These are phyloP conservation scores for Stevia rebaudiana DNA, from an alignment of 140 eudicot species.

Conservation along the genomic window DNA sequence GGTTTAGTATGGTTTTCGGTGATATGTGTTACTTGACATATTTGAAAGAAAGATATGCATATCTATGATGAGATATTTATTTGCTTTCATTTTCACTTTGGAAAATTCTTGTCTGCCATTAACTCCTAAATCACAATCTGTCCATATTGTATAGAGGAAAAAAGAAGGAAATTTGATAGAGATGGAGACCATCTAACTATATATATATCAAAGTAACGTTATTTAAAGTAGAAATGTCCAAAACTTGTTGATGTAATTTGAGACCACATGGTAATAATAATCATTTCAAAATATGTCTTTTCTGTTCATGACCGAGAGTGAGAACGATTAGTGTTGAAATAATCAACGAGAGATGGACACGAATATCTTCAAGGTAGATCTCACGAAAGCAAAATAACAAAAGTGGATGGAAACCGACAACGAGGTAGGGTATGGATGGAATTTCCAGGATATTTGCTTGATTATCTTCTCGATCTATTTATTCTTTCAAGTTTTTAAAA, in stretches of 20 bases:
- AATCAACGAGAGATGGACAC: conserved; percentile 3
- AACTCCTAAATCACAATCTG: not conserved
- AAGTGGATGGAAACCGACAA: conserved; percentile 2
- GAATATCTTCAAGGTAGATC: conserved; percentile 18
- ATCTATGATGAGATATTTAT: conserved; percentile 20
- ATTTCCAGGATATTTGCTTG: no score
- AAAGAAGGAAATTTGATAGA: no score
- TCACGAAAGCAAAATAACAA: not conserved
- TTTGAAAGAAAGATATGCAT: conserved; percentile 6
- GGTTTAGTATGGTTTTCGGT: not conserved
- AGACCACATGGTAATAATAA: no score
- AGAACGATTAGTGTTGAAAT: not conserved
- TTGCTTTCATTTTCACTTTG: conserved; percentile 25
- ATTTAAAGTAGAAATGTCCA: no score
- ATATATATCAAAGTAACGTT: no score
- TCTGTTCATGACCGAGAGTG: no score
- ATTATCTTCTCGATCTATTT: no score
- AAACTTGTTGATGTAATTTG: no score
- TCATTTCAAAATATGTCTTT: no score
- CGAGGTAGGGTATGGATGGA: conserved; percentile 7
- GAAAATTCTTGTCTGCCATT: conserved; percentile 11
- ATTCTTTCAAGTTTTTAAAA: no score
- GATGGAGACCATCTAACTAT: no score
- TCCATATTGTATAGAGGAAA: no score
- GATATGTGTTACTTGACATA: not conserved